Evolutionary conservation across 495 filamentous ascomycete species (phyloP).

Genomic region (Aspergillus cavernicola): DNA sequence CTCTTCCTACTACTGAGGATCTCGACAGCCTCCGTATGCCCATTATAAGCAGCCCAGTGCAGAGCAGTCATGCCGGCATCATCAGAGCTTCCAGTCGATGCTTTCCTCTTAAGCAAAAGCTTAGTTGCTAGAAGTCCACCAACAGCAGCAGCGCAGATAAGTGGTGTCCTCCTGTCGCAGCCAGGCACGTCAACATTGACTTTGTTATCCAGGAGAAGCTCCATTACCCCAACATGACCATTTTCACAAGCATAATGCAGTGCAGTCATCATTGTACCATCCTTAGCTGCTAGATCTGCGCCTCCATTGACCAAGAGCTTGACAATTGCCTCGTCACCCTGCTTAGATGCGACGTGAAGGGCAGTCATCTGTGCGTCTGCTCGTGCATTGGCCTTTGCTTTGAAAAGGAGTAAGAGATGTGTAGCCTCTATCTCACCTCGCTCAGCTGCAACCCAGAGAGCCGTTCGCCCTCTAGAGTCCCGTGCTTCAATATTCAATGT

Average conservation of each 20-base stretch:
- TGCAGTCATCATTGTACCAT: constrained; percentile 39
- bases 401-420: constrained; percentile 16
- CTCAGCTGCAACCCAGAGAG: constrained; percentile 36
- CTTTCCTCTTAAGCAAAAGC: constrained; percentile 35
- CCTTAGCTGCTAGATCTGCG: constrained; percentile 41
- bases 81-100: constrained; percentile 26
- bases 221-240: constrained; percentile 29
- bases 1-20: constrained; percentile 30
- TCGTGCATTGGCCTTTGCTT: constrained; percentile 37
- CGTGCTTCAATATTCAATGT: constrained; percentile 27
- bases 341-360: constrained; percentile 37
- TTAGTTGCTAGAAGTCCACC: constrained; percentile 28
- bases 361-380: constrained; percentile 36
- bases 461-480: constrained; percentile 32
- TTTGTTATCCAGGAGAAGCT: constrained; percentile 33
- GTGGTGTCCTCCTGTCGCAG: constrained; percentile 34
- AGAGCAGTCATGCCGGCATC: constrained; percentile 43
- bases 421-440: constrained; percentile 24
- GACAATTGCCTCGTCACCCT: constrained; percentile 32
- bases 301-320: constrained; percentile 29
- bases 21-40: constrained; percentile 38
- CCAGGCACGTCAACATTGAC: constrained; percentile 35
- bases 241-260: constrained; percentile 40
- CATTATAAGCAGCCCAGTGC: constrained; percentile 44
- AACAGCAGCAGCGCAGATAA: constrained; percentile 40